Conservation (phyloP, 2,329 filamentous ascomycete species). For the Ustulina deusta region DNA sequence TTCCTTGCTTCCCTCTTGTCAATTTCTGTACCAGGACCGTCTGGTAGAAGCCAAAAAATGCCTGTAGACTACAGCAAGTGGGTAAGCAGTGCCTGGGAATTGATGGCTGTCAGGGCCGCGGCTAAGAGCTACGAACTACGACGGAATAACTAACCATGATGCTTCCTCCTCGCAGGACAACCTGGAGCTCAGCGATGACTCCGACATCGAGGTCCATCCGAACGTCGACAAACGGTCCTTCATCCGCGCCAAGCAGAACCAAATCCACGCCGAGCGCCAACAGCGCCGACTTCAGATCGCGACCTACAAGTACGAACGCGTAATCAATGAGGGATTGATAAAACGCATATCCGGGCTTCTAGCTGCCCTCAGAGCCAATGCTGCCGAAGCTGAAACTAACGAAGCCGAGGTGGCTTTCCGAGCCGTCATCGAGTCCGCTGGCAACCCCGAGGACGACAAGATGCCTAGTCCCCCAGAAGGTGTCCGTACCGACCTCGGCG, state of each 20-base stretch:
- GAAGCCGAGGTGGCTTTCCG: conserved; percentile 89
- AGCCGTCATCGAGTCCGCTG: conserved; percentile 84
- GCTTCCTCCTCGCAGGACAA: conserved; percentile 70
- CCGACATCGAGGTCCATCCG: conserved; percentile 96
- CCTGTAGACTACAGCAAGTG: conserved; percentile 76
- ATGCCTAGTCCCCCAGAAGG: conserved; percentile 81
- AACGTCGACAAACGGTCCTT: conserved; percentile 99
- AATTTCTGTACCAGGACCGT: not conserved
- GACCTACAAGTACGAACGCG: conserved; percentile 89
- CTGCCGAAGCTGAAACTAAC: conserved; percentile 72
- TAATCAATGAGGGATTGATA: conserved; percentile 92
- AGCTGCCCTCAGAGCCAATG: conserved; percentile 78
- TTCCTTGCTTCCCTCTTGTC: not conserved
- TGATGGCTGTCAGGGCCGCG: not conserved
- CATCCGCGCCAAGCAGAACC: conserved; percentile 96
- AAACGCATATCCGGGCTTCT: conserved; percentile 85
- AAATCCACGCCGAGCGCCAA: conserved; percentile 92
- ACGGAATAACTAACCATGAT: conserved; percentile 36
- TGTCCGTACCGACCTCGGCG: conserved; percentile 79
- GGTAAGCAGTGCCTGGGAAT: conserved; percentile 57
- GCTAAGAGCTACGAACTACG: not conserved
- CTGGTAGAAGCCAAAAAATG: conserved; percentile 54
- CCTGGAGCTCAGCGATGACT: conserved; percentile 97
- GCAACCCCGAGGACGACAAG: conserved; percentile 77
- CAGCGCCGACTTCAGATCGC: conserved; percentile 90